Evolutionary conservation across 2,329 filamentous ascomycete genomes (phyloP), one percentile per base, ranked within the genome.

Genomic region (Pseudogymnoascus sp.): DNA sequence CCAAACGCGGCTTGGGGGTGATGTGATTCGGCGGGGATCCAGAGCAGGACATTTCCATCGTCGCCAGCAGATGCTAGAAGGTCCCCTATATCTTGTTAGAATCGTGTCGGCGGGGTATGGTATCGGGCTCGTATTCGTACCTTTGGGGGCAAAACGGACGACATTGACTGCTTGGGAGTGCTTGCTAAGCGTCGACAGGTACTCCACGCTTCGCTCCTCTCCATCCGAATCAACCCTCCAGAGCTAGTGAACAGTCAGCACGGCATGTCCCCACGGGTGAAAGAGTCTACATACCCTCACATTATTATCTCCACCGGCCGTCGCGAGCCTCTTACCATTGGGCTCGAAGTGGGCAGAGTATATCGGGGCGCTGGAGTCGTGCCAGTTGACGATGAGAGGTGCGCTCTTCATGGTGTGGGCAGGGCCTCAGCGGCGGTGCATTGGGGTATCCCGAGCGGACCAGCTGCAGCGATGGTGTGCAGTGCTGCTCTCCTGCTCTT

Each of bases 111-210:
- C 19, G 37, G 7, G 26, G 1, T 29, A 26, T 50, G 38, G 9
- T 59, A 50, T 15, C 3, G 9, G 26, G 23, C 44, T 50, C 3
- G 29, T 60, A 13, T 50, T 71, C 79, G 64, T 81, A 96, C 93
- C 93, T 83, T 91, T 90, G 23, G 95, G 95, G 71, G 91, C 90
- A 86, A 95, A 99, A 71, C 95, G 86, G 61, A 99, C 95, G 40
- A 99, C 95, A 79, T 99, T 99, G 70, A 99, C 95, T 50, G 95
- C 92, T 76, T 97, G 93, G 21, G 93, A 96, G 77, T 99, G 95
- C 75, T 96, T 97, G 65, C 87, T 82, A 62, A 99, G 83, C 2
- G 93, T 97, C 13, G 92, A 92, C 37, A 99, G 82, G 74, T 97
- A 99, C 64, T 91, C 89, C 67, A 96, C 90, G 73, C 89, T 96